Percentiles rank a stretch among this genome's conserved stretches.
phyloP scores from a whole-genome alignment of 2,329 filamentous ascomycete genomes.

The Penicillium olsonii region DNA sequence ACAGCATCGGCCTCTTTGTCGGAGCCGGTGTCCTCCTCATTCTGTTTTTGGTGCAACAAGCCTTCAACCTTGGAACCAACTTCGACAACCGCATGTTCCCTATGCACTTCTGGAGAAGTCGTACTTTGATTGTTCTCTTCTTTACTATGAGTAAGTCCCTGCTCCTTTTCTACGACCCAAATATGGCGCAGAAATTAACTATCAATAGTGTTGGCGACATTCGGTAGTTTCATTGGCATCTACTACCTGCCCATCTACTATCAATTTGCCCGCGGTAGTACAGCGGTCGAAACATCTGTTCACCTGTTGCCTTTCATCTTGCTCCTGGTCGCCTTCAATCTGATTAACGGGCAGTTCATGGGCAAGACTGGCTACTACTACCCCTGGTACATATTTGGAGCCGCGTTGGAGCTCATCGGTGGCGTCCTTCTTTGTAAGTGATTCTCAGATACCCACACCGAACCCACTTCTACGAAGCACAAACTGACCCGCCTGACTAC shows the following conservation, averaged over 20 bases:
- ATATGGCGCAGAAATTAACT: background rate
- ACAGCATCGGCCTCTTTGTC: slow-evolving; percentile 49
- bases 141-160: background rate
- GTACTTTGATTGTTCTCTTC: background rate
- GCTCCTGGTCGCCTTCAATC: slow-evolving; percentile 12
- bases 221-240: slow-evolving; percentile 21
- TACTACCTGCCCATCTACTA: slow-evolving; percentile 59
- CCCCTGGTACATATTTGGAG: slow-evolving; percentile 28
- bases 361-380: slow-evolving; percentile 12
- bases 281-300: slow-evolving; percentile 26
- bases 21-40: slow-evolving; percentile 48
- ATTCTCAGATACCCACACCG: too few relatives aligned
- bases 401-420: slow-evolving; percentile 23
- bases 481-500: too few relatives aligned
- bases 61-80: slow-evolving; percentile 10
- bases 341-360: slow-evolving; percentile 25
- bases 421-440: slow-evolving; percentile 7
- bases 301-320: slow-evolving; percentile 20
- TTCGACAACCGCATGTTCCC: slow-evolving; percentile 14
- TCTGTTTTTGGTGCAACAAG: slow-evolving; percentile 46
- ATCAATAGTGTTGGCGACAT: background rate
- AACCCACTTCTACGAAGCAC: too few relatives aligned
- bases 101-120: background rate
- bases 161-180: background rate
- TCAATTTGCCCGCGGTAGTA: slow-evolving; percentile 50